Conservation (phyloP, 2,329 filamentous ascomycete genomes). For the Sclerotinia trifoliorum region DNA sequence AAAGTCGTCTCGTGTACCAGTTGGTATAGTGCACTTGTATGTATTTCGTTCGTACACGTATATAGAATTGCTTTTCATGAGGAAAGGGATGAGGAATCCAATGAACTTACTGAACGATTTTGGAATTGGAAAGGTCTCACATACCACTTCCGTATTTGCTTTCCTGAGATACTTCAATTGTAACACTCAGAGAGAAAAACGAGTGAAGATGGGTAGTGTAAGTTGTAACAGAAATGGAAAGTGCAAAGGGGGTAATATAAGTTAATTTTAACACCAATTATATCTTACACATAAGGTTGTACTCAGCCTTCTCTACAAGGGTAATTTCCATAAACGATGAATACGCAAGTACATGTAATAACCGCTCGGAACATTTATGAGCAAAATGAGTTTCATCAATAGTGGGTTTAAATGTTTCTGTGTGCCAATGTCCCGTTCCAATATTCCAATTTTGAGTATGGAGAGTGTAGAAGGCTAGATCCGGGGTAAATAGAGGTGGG, state of each 20-base stretch:
- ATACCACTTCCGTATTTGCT: conserved; percentile 12
- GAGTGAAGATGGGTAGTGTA: neutral
- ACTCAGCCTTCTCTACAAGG: conserved; percentile 2
- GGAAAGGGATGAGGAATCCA: conserved; percentile 17
- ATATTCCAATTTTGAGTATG: neutral
- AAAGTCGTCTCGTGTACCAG: conserved; percentile 10
- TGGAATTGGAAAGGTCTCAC: conserved; percentile 12
- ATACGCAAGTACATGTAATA: neutral
- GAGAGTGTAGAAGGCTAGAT: conserved; percentile 6
- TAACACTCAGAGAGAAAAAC: neutral
- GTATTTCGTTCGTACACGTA: neutral
- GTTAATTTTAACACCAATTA: conserved; percentile 11
- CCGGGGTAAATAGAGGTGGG: conserved; percentile 5
- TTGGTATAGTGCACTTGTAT: neutral
- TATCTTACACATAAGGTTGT: conserved; percentile 10
- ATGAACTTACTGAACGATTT: conserved; percentile 16
- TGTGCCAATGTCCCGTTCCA: neutral
- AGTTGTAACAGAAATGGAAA: neutral
- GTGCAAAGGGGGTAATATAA: conserved; percentile 14
- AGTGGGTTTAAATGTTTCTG: conserved; percentile 1
- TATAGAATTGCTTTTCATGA: neutral
- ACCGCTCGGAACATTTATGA: neutral
- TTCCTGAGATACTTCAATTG: neutral
- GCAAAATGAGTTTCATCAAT: neutral
- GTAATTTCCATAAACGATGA: neutral